phyloP scores from a whole-genome alignment of 2,329 filamentous ascomycete species.

The Penicillium sp. region DNA sequence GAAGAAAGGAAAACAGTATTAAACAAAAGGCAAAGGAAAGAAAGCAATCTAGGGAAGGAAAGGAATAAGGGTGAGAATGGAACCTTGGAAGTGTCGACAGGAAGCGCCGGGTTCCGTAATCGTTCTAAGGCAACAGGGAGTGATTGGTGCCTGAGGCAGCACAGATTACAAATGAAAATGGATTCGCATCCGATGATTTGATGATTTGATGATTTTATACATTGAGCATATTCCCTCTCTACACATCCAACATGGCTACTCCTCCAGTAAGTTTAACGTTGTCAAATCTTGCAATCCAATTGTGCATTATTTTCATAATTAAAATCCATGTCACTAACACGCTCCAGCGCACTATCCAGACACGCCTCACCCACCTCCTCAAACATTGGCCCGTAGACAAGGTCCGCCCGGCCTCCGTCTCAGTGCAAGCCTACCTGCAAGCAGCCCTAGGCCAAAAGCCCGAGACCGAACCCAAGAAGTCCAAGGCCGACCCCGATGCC shows the following conservation, averaged over 20 bases:
- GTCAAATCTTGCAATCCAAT: background rate
- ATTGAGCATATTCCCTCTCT: background rate
- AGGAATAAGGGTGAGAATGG: conserved; percentile 8
- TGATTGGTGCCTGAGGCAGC: conserved; percentile 22
- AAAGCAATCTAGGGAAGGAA: background rate
- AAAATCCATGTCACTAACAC: background rate
- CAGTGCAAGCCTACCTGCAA: conserved; percentile 45
- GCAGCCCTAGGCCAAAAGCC: conserved; percentile 25
- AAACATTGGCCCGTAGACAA: conserved; percentile 47
- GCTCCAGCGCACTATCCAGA: conserved; percentile 27
- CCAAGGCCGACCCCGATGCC: conserved; percentile 5
- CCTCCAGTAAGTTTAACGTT: background rate
- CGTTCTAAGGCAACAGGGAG: conserved; percentile 24
- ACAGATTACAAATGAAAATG: conserved; percentile 4
- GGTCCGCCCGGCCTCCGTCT: conserved; percentile 47
- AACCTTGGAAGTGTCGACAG: conserved; percentile 10
- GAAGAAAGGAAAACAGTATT: conserved; percentile 21
- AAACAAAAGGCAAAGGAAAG: conserved; percentile 13
- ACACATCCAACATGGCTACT: conserved; percentile 2
- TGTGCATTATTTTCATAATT: background rate
- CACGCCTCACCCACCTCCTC: conserved; percentile 44
- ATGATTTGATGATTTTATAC: background rate
- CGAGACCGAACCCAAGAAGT: conserved; percentile 4
- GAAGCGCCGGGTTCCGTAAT: conserved; percentile 22
- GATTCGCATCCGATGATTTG: background rate